Evolutionary conservation across 345 rosid genomes (phyloP), one percentile per base, ranked within the genome.

Genomic region (Linum tenue): DNA sequence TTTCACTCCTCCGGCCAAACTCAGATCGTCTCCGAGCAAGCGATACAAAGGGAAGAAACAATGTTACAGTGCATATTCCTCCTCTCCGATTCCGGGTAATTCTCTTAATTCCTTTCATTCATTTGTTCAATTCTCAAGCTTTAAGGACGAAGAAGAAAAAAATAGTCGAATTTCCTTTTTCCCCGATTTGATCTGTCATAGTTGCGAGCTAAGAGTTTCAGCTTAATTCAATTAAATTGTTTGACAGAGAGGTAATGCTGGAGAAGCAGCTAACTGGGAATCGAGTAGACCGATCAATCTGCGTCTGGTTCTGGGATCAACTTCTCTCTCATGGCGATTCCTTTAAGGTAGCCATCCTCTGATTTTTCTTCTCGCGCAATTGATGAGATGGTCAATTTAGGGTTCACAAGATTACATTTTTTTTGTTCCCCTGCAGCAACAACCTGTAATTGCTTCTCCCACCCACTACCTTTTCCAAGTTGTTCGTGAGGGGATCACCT

Each of bases 241-340:
- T 65, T 43, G 50, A 16, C 80, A 94, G 99, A 55, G 99, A 87
- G 77, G 96, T 94, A 31, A 90, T 94, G 83, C 86, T 94, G 9
- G 97, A 94, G 92, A 94, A 94, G 63, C 97, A 94, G 89, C 81
- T 90, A 48, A 88, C 97, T 2, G 96, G 97, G 66, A 96, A 94
- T 69, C 84, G 96, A 0, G 95, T 94, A 0, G 99, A 90, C 66
- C 81, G 99, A 70, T 86, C 97, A 39, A 90, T 94, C 14, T 94
- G 99, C 66, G 81, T 78, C 75, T 94, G 97, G 97, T 94, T 85
- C 64, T 90, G 99, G 99, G 92, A 90, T 79, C 91, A 86, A 62
- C 69, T 73, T 63, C 62, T 87, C 69, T 78, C 95, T 75, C 88
- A 82, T 70, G 84, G 82, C 17, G 87, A 94, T 69, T 83, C 90